Base-by-base conservation (phyloP, 495 filamentous ascomycete species). In the Penicillium manginii region DNA sequence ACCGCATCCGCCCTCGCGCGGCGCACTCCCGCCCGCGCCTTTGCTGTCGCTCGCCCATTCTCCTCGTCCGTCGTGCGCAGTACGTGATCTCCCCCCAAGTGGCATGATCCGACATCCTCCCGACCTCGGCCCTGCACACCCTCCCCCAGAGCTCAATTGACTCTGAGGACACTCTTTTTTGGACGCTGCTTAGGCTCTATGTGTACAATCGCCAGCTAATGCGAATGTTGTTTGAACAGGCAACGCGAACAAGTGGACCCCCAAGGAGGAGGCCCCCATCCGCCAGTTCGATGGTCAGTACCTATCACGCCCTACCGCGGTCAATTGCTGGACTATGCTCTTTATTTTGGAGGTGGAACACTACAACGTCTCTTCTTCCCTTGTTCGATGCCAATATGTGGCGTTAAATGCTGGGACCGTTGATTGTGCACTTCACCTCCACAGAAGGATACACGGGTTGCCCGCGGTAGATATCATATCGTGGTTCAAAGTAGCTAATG, bases 1-100 rank as follows among this genome's bases (percentile, higher is more conserved):
- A 85, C 91, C 63, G 89, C 85, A 67, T 73, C 90, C 65, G 82
- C 85, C 68, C 81, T 88, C 63, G 87, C 85, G 58, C 84, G 88
- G 75, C 90, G 90, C 68, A 84, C 84, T 55, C 84, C 84, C 62
- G 76, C 83, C 69, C 75, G 81, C 61, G 83, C 86, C 65, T 63
- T 83, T 60, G 78, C 74, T 51, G 68, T 69, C 55, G 65, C 65
- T 37, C 78, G 78, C 66, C 72, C 75, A 10, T 80, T 82, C 66
- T 78, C 79, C 58, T 76, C 78, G 46, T 79, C 78, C 59, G 62
- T 81, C 65, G 57, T 69, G 61, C 77, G 79, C 68, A 67, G 79
- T 81, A 76, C 68, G 79, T 80, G 63, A 69, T 63, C 60, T 61
- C 29, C 54, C 55, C 45, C 35, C 59, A 29, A 50, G 59, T 68